Evolutionary conservation across 768 basidiomycete species (phyloP).

Genomic region (Fomitopsis pulvina): DNA sequence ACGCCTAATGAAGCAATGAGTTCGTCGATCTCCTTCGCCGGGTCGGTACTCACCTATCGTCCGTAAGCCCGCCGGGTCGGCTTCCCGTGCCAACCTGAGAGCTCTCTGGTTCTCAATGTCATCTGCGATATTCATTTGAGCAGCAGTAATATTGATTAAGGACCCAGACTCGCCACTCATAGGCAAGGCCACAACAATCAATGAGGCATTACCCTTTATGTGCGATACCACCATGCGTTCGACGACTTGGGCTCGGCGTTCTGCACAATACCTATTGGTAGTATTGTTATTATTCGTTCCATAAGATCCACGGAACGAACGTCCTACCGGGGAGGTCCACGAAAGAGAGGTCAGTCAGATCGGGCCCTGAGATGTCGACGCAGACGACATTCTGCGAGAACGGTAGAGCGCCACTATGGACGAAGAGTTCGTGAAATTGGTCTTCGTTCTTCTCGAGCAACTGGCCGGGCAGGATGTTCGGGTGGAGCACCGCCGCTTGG

Average conservation of each 20-base stretch:
- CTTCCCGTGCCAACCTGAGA: constrained; percentile 36
- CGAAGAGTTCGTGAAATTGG: neutral
- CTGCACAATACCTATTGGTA: constrained; percentile 39
- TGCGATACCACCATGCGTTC: constrained; percentile 41
- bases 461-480: constrained; percentile 25
- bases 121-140: constrained; percentile 25
- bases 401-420: constrained; percentile 3
- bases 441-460: constrained; percentile 8
- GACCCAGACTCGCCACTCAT: constrained; percentile 37
- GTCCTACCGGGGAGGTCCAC: constrained; percentile 21
- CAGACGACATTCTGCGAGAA: constrained; percentile 24
- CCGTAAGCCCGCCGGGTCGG: constrained; percentile 38
- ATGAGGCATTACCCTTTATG: constrained; percentile 39
- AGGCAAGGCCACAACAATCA: constrained; percentile 44
- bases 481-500: constrained; percentile 53
- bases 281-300: neutral
- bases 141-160: too few relatives aligned
- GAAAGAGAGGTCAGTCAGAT: constrained; percentile 20
- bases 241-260: constrained; percentile 42
- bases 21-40: neutral
- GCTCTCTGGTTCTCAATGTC: constrained; percentile 58
- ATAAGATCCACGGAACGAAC: neutral
- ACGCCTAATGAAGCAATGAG: constrained; percentile 36
- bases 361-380: constrained; percentile 20
- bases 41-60: constrained; percentile 41